phyloP scores from a whole-genome alignment of 768 basidiomycete genomes.

The Boletus reticulatus region DNA sequence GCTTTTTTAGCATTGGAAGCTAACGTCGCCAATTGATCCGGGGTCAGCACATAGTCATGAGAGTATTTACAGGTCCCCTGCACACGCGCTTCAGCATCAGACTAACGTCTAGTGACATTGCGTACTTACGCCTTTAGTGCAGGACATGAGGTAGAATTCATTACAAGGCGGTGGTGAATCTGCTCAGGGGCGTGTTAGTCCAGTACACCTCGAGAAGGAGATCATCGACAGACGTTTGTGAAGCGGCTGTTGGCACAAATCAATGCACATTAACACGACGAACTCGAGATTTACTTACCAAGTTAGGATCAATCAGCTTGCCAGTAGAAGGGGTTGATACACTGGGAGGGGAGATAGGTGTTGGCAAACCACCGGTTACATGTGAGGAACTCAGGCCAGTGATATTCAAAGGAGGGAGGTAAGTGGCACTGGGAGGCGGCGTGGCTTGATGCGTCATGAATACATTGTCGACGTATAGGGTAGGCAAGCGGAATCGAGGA shows the following conservation, averaged over 20 bases:
- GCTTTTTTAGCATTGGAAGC: slow-evolving; percentile 80
- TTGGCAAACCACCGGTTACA: slow-evolving; percentile 61
- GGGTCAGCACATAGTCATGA: slow-evolving; percentile 71
- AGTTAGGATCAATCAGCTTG: slow-evolving; percentile 56
- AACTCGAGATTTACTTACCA: slow-evolving; percentile 42
- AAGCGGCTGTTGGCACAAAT: slow-evolving; percentile 48
- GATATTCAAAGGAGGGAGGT: slow-evolving; percentile 48
- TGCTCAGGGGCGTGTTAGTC: slow-evolving; percentile 29
- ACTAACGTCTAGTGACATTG: neutral
- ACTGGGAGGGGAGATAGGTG: slow-evolving; percentile 60
- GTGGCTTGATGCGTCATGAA: slow-evolving; percentile 37
- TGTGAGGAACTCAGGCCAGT: slow-evolving; percentile 39
- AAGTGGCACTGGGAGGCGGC: slow-evolving; percentile 23
- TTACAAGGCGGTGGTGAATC: slow-evolving; percentile 86
- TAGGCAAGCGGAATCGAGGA: slow-evolving; percentile 49
- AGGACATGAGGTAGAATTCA: slow-evolving; percentile 79
- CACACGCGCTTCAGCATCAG: slow-evolving; percentile 14
- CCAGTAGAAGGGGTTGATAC: slow-evolving; percentile 23
- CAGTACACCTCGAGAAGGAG: neutral
- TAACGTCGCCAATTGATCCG: slow-evolving; percentile 69
- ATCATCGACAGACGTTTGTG: slow-evolving; percentile 62
- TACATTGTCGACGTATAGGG: slow-evolving; percentile 50
- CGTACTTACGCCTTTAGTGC: slow-evolving; percentile 67
- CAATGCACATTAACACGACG: slow-evolving; percentile 6
- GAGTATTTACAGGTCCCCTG: slow-evolving; percentile 79